Evolutionary conservation across 768 basidiomycete species (phyloP), one percentile per base, ranked within the genome.

Genomic region (Leccinum subgranulosum): DNA sequence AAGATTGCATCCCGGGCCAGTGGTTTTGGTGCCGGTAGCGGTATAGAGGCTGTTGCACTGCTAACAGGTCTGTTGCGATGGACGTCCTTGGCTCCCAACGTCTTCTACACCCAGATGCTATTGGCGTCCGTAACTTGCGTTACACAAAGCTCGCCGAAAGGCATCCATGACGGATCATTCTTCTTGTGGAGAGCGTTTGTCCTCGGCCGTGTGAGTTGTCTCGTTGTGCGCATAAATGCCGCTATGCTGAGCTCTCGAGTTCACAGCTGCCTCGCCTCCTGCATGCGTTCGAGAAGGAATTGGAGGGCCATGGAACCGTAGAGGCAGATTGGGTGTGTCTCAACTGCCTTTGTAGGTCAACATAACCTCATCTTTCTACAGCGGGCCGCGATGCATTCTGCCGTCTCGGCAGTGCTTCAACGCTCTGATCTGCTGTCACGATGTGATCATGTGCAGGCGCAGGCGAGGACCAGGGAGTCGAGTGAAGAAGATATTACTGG

Each of bases 111-210:
- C 0, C 90, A 90, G 62, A 69, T 90, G 47, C 73, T 91, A 28
- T 73, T 85, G 19, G 78, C 87, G 3, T 83, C 86, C 4, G 73
- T 88, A 58, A 80, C 79, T 7, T 87, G 83, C 62, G 73, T 91
- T 21, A 77, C 82, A 2, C 84, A 88, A 66, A 81, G 72, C 51
- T 64, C 73, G 14, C 66, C 75, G 2, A 74, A 55, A 54, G 66
- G 66, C 5, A 59, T 67, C 49, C 59, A 70, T 54, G 60, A 74
- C 62, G 60, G 70, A 64, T 57, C 73, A 53, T 60, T 69, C 47
- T 73, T 73, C 36, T 64, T 90, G 31, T 92, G 89, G 90, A 82
- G 81, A 61, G 79, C 84, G 19, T 92, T 91, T 65, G 77, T 89
- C 19, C 73, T 88, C 54, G 85, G 88, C 39, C 80, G 90, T 53